phyloP scores from a whole-genome alignment of 2,329 filamentous ascomycete genomes.

The Monosporascus sp. region DNA sequence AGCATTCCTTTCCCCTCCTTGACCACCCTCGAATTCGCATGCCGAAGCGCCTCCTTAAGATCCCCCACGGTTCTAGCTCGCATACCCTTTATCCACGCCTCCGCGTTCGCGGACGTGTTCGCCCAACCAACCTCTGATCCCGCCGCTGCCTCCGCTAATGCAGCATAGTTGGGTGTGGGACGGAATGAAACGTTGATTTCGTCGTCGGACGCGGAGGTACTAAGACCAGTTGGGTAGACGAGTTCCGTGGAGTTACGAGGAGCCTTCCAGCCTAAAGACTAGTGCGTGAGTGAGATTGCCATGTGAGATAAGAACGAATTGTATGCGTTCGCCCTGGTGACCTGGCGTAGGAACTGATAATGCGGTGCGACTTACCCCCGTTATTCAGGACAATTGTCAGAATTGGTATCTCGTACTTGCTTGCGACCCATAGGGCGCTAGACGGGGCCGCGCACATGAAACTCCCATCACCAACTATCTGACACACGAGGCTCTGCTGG shows the following conservation, averaged over 20 bases:
- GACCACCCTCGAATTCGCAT: constrained; percentile 8
- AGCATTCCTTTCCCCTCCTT: constrained; percentile 16
- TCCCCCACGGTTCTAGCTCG: constrained; percentile 12
- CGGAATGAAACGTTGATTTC: constrained; percentile 22
- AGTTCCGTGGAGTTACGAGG: constrained; percentile 18
- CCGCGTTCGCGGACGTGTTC: constrained; percentile 1
- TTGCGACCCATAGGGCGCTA: constrained; percentile 44
- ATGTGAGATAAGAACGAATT: neutral
- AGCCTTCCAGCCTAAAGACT: constrained; percentile 19
- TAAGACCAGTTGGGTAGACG: constrained; percentile 19
- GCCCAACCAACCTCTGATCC: constrained; percentile 14
- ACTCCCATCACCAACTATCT: constrained; percentile 45
- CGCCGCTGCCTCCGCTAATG: constrained; percentile 19
- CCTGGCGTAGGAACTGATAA: neutral
- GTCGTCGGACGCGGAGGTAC: constrained; percentile 14
- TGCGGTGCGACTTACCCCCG: constrained; percentile 32
- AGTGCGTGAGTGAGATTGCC: neutral
- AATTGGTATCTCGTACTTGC: constrained; percentile 42
- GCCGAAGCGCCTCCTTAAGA: constrained; percentile 10
- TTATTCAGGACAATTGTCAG: constrained; percentile 47
- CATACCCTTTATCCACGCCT: constrained; percentile 16
- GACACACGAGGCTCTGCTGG: constrained; percentile 37
- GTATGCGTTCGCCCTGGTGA: neutral
- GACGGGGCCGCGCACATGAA: constrained; percentile 44
- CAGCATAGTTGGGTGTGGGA: constrained; percentile 19